These are phyloP conservation scores for Colletotrichum shisoi DNA, from an alignment of 2,329 filamentous ascomycete species.

Conservation along the genomic window DNA sequence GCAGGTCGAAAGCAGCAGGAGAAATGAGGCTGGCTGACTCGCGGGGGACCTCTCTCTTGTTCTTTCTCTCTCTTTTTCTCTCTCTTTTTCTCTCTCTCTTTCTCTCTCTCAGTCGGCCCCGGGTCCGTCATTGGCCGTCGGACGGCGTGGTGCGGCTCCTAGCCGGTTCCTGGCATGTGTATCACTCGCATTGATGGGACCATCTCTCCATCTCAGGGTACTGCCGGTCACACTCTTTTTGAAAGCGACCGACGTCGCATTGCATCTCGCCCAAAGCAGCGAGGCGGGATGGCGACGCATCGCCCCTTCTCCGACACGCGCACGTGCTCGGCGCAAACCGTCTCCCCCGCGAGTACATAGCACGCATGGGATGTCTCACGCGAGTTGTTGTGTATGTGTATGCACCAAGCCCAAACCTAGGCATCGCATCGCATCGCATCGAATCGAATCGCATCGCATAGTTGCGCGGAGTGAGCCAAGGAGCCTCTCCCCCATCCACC, in stretches of 20 bases:
- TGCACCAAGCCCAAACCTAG: neutral
- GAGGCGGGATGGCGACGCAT: conserved; percentile 10
- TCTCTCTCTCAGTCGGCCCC: no score
- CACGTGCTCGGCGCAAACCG: conserved; percentile 20
- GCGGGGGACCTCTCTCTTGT: neutral
- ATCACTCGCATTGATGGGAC: conserved; percentile 30
- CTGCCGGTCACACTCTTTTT: conserved; percentile 20
- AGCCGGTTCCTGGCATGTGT: conserved; percentile 18
- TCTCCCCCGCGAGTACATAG: neutral
- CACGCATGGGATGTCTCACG: neutral
- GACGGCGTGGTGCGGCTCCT: conserved; percentile 25
- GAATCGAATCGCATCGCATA: neutral
- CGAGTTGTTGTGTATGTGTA: no score
- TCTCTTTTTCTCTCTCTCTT: no score
- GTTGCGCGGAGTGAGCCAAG: neutral
- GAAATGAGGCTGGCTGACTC: conserved; percentile 29
- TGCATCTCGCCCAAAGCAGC: conserved; percentile 8
- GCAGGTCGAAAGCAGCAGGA: neutral
- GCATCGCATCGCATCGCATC: neutral
- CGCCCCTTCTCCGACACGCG: neutral
- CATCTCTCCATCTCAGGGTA: conserved; percentile 29
- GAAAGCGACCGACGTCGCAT: conserved; percentile 22
- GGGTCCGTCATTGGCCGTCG: neutral
- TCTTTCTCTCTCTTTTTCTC: no score
- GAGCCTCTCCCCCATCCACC: neutral